Conservation (phyloP, 495 filamentous ascomycete genomes). For the Aspergillus affinis region DNA sequence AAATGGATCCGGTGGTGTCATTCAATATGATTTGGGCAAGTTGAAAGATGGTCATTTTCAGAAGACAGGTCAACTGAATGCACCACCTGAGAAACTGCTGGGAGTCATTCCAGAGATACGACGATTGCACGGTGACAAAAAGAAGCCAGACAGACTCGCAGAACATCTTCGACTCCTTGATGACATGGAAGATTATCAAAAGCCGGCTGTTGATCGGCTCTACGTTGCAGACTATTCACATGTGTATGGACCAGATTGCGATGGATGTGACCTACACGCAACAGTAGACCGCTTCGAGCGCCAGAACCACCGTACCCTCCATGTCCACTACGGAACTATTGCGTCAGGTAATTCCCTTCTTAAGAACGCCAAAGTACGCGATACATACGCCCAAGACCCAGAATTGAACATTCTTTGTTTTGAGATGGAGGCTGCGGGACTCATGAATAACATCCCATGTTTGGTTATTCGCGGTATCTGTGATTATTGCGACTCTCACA, state of each 20-base stretch:
- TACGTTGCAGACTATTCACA: too few relatives aligned
- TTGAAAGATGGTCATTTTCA: conserved; percentile 14
- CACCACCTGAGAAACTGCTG: conserved; percentile 21
- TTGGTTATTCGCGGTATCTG: conserved; percentile 27
- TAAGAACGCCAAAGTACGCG: conserved; percentile 16
- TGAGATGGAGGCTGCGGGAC: conserved; percentile 38
- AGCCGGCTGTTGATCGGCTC: too few relatives aligned
- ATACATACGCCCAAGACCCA: not conserved
- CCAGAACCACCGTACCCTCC: too few relatives aligned
- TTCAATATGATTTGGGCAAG: conserved; percentile 32
- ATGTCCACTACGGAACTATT: conserved; percentile 42
- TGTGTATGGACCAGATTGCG: too few relatives aligned
- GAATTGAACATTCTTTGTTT: conserved; percentile 20
- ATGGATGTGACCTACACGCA: too few relatives aligned
- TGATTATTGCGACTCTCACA: conserved; percentile 21
- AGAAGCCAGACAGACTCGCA: too few relatives aligned
- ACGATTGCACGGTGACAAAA: too few relatives aligned
- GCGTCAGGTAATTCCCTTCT: conserved; percentile 41
- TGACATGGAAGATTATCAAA: too few relatives aligned
- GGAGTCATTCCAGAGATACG: conserved; percentile 17
- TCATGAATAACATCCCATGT: conserved; percentile 25
- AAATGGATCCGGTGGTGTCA: conserved; percentile 11
- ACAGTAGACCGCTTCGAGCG: too few relatives aligned
- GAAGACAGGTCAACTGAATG: conserved; percentile 24
- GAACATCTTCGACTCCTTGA: too few relatives aligned